Base-by-base conservation (phyloP, 2,329 filamentous ascomycete species). In the Stylonectria norvegica region DNA sequence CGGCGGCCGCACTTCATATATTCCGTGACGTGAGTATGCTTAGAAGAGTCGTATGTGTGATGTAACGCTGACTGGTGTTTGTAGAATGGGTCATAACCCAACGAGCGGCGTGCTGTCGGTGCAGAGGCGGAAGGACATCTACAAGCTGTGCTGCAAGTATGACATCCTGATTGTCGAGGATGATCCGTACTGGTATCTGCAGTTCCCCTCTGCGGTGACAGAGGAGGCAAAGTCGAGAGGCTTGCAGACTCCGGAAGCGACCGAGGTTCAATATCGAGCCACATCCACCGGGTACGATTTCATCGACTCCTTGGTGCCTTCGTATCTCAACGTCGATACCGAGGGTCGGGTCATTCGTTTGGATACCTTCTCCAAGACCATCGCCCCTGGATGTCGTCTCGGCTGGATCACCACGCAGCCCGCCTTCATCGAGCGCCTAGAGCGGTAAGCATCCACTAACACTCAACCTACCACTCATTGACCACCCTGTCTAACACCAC, bases 141-240 rank as follows among this genome's bases (percentile, higher is more conserved):
- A 96, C 60, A 78, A 75, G 14, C 62, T 96, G 11, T 93, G 86
- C 66, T 81, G 81, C 61, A 78, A 84, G 60, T 95, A 88, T 67
- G 89, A 96, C 63, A 78, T 96, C 48, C 78, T 96, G 56, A 95
- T 96, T 50, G 69, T 94, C 47, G 91, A 97, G 64, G 91, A 97
- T 56, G 90, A 96, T 48, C 91, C 91, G 5, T 96, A 96, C 69
- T 96, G 89, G 87, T 91, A 93, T 63, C 73, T 97, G 7, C 91
- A 96, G 62, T 96, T 80, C 64, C 88, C 89, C 0, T 86, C 86
- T 1, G 83, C 86, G 0, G 76, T 70, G 38, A 33, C 59, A 18
- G 64, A 66, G 34, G 69, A 79, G 58, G 70, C 77, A 53, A 70
- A 73, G 56, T 70, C 73, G 14, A 64, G 72, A 27, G 61, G 62